Evolutionary conservation across 108 stramenopile genomes (phyloP).

Genomic region (Nitzschia palea): DNA sequence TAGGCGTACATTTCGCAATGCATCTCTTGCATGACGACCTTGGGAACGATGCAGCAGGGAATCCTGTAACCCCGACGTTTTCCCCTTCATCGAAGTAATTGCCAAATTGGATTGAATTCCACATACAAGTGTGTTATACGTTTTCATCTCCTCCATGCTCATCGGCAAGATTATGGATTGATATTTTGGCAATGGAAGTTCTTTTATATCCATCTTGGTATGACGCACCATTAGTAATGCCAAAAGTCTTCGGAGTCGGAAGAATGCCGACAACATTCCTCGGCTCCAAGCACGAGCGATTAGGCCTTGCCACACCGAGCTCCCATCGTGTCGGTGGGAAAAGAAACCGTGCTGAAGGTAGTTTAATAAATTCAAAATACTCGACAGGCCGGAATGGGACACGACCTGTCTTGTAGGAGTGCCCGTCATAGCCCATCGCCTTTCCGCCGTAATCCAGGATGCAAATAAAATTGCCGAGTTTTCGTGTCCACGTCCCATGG

Average conservation of each 20-base stretch:
- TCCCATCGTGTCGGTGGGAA: constrained; percentile 44
- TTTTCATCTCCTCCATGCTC: constrained; percentile 55
- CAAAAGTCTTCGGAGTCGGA: constrained; percentile 55
- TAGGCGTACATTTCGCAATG: constrained; percentile 68
- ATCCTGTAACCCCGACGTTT: constrained; percentile 79
- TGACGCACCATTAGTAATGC: constrained; percentile 80
- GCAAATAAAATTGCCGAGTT: constrained; percentile 79
- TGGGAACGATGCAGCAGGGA: constrained; percentile 74
- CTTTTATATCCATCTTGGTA: constrained; percentile 69
- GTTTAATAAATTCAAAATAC: constrained; percentile 53
- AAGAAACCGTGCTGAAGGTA: constrained; percentile 82
- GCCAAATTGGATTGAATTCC: constrained; percentile 67
- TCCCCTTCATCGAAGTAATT: constrained; percentile 76
- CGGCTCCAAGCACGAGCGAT: constrained; percentile 56
- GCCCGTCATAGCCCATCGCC: constrained; percentile 86
- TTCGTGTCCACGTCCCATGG: constrained; percentile 63
- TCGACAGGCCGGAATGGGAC: constrained; percentile 43
- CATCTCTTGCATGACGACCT: constrained; percentile 53
- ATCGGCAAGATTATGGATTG: constrained; percentile 38
- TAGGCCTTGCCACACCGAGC: constrained; percentile 52
- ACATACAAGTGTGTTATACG: constrained; percentile 79
- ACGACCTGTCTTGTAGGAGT: constrained; percentile 78
- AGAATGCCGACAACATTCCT: constrained; percentile 59
- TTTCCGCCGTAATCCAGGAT: constrained; percentile 67
- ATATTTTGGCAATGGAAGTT: constrained; percentile 59